Base-by-base conservation (phyloP, 2,329 filamentous ascomycete genomes). In the Aspergillus pseudotamarii region DNA sequence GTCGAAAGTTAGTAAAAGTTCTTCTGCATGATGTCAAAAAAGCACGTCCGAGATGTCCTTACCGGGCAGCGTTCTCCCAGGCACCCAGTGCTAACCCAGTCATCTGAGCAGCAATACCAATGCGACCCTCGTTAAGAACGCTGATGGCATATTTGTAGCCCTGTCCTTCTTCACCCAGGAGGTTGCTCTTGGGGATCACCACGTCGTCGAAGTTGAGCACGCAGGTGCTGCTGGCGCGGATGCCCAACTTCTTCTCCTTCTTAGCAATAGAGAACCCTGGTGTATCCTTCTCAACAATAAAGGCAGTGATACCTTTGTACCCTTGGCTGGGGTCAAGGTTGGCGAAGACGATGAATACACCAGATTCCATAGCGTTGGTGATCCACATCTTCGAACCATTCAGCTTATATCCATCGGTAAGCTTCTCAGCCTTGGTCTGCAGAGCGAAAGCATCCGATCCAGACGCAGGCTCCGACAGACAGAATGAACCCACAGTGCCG, bases 161-260 rank as follows among this genome's bases (percentile, higher is more conserved):
- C 61, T 97, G 87, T 59, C 95, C 95, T 73, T 91, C 88, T 79
- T 94, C 86, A 66, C 95, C 95, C 0, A 99, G 86, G 19, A 99
- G 82, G 79, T 97, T 96, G 74, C 90, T 91, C 79, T 89, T 90
- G 65, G 95, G 93, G 45, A 99, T 86, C 74, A 94, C 88, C 58
- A 98, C 93, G 73, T 99, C 95, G 80, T 99, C 95, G 72, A 99
- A 96, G 85, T 92, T 98, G 78, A 99, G 85, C 67, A 97, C 94
- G 80, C 95, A 99, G 36, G 95, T 99, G 82, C 92, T 96, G 82
- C 92, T 96, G 59, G 95, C 95, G 75, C 88, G 90, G 82, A 99
- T 99, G 63, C 95, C 95, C 56, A 99, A 89, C 85, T 99, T 99
- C 90, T 98, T 98, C 85, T 99, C 95, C 85, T 99, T 99, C 88